Conservation (phyloP, 176 grass and related monocot species). For the Bothriochloa decipiens region DNA sequence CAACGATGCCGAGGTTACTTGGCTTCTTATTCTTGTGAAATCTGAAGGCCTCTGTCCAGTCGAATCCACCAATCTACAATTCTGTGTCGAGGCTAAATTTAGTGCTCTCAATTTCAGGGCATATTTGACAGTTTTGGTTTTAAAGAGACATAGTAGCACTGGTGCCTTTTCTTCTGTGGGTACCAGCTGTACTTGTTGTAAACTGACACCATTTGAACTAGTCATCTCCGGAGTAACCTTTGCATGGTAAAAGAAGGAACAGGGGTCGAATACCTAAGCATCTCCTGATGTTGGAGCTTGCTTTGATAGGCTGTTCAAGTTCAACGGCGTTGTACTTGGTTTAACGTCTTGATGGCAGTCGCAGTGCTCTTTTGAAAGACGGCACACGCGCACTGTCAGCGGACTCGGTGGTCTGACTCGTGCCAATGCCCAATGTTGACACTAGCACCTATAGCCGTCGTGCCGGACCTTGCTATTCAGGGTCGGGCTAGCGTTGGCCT, state of each 20-base stretch:
- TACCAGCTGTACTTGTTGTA: neutral
- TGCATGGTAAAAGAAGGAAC: neutral
- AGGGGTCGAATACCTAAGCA: neutral
- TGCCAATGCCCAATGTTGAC: too few species aligned
- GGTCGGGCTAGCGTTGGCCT: too few species aligned
- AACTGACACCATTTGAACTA: neutral
- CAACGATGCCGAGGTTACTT: slow-evolving; percentile 71
- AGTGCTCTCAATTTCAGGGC: slow-evolving; percentile 48
- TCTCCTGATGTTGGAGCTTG: neutral
- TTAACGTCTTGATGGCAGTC: too few species aligned
- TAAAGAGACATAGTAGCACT: slow-evolving; percentile 49
- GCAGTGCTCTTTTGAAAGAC: too few species aligned
- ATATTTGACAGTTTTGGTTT: slow-evolving; percentile 70
- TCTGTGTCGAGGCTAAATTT: neutral
- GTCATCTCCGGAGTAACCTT: neutral
- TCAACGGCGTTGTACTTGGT: too few species aligned
- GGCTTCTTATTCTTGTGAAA: slow-evolving; percentile 18
- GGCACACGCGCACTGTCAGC: too few species aligned
- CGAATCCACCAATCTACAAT: neutral
- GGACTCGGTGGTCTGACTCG: too few species aligned
- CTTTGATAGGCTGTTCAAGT: too few species aligned
- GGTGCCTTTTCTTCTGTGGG: neutral
- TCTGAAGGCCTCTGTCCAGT: neutral
- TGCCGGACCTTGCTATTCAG: too few species aligned
- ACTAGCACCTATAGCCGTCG: too few species aligned